These are phyloP conservation scores for Bondarzewia mesenterica DNA, from an alignment of 1,284 basidiomycete species.

Conservation along the genomic window DNA sequence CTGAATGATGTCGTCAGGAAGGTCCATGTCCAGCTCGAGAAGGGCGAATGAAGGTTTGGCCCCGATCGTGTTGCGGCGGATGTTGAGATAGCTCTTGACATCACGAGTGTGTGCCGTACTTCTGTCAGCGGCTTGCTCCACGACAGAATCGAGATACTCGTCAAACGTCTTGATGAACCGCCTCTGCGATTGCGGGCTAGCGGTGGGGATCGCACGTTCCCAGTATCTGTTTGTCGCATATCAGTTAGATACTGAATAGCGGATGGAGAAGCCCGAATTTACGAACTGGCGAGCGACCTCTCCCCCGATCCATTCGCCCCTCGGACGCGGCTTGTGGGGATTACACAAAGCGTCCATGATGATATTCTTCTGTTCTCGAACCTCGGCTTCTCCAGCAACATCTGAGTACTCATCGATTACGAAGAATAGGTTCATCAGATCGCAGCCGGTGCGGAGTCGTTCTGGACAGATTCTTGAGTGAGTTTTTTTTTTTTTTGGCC, in stretches of 20 bases:
- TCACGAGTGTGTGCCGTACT: conserved; percentile 20
- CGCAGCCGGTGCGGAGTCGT: conserved; percentile 10
- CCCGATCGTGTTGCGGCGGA: conserved; percentile 32
- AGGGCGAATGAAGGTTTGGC: conserved; percentile 30
- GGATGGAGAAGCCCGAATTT: conserved; percentile 7
- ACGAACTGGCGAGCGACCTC: conserved; percentile 16
- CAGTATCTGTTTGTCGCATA: conserved; percentile 24
- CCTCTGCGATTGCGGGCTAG: conserved; percentile 23
- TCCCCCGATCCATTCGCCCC: conserved; percentile 13
- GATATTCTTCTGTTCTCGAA: conserved; percentile 13
- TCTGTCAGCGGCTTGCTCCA: conserved; percentile 31
- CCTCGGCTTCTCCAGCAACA: conserved; percentile 11
- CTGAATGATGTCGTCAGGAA: conserved; percentile 30
- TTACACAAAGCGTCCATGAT: conserved; percentile 21
- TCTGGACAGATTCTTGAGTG: not conserved
- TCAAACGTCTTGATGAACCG: conserved; percentile 30
- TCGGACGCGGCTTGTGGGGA: conserved; percentile 13
- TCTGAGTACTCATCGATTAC: conserved; percentile 25
- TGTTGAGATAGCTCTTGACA: conserved; percentile 28
- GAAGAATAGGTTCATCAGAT: conserved; percentile 26
- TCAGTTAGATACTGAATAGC: not conserved
- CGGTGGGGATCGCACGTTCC: conserved; percentile 21
- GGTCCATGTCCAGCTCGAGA: conserved; percentile 25
- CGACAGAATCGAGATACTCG: conserved; percentile 29
- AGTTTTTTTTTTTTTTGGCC: not conserved